Percentiles rank a stretch among this genome's conserved stretches.
Conservation (phyloP, 2,329 filamentous ascomycete genomes). For the Myriosclerotinia scirpicola region DNA sequence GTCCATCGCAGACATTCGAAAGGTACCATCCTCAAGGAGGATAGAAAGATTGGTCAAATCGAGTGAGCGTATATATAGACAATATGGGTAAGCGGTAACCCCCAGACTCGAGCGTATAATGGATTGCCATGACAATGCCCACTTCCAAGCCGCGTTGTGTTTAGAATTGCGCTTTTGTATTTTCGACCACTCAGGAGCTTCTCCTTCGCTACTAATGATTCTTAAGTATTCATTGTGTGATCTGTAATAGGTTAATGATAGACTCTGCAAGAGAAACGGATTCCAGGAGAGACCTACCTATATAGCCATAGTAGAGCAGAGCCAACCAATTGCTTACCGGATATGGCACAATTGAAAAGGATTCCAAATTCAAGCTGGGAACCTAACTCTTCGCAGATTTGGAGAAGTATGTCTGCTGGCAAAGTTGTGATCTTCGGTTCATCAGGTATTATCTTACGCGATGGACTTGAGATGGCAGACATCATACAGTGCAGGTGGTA, state of each 20-base stretch:
- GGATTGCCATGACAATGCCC: conserved; percentile 66
- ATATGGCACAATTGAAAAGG: conserved; percentile 58
- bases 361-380: conserved; percentile 56
- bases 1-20: conserved; percentile 36
- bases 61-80: conserved; percentile 63
- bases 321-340: conserved; percentile 56
- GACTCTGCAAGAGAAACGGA: not conserved
- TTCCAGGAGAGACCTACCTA: conserved; percentile 46
- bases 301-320: conserved; percentile 63
- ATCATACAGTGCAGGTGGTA: conserved; percentile 4
- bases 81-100: conserved; percentile 66
- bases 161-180: conserved; percentile 19
- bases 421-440: conserved; percentile 35
- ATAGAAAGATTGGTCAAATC: conserved; percentile 61
- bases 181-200: conserved; percentile 26
- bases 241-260: conserved; percentile 41
- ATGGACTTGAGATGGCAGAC: conserved; percentile 11
- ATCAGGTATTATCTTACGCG: not conserved
- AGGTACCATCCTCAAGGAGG: conserved; percentile 55
- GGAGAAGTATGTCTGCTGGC: conserved; percentile 54
- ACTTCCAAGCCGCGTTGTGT: conserved; percentile 45
- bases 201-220: conserved; percentile 48
- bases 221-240: conserved; percentile 49
- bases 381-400: conserved; percentile 60
- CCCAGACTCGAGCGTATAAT: conserved; percentile 65